Evolutionary conservation across 768 basidiomycete species (phyloP), one percentile per base, ranked within the genome.

Genomic region (Xerocomellus amylosporus): DNA sequence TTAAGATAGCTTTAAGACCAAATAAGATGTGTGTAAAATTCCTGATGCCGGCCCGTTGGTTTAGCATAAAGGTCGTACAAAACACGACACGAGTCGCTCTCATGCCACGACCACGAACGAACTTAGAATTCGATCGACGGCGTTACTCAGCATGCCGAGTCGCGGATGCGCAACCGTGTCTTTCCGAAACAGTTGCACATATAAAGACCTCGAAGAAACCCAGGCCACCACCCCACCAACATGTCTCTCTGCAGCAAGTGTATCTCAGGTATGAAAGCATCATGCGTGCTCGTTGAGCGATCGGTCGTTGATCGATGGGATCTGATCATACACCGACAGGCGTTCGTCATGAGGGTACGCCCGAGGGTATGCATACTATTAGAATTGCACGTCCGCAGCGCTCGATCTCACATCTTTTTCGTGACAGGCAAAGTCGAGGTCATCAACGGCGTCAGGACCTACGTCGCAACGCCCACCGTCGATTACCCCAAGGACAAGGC

Each of bases 171-270:
- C 40, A 24, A 8, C 34, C 22, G 34, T 42, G 13, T 22, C 42
- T 24, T 24, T 24, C 24, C 4, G 44, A 47, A 54, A 49, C 30
- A 26, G 44, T 50, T 54, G 15, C 37, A 38, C 9, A 56, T 64
- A 65, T 55, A 65, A 65, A 55, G 34, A 26, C 46, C 31, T 41
- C 17, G n/a, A 28, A 28, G 5, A 30, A 15, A 15, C 7, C 31
- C 10, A 17, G 37, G 12, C 20, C n/a, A 20, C n/a, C 13, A 20
- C 15, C 13, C 28, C 34, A 54, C 28, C 58, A 46, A 6, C 45
- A 82, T 83, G 82, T 78, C 77, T 66, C 71, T 82, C 54, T 83
- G 83, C 70, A 71, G 75, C 54, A 66, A 86, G 60, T 87, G 85
- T 53, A 55, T 84, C 51, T 74, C 74, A 65, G 83, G 85, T 81